Base-by-base conservation (phyloP, 345 rosid species). In the Salix exigua region DNA sequence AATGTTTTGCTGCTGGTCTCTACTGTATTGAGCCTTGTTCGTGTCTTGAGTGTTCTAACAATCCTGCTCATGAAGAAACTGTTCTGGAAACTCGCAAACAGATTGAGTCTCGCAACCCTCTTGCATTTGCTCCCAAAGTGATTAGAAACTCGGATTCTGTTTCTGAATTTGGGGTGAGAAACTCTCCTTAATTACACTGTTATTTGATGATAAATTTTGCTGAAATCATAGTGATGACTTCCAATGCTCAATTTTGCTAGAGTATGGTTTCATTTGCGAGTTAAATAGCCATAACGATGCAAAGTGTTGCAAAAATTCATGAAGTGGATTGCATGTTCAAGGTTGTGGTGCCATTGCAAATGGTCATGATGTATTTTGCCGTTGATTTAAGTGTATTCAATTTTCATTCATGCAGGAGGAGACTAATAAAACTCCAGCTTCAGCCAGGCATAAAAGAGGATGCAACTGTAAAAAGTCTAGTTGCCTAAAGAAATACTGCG, bases 81-180 rank as follows among this genome's bases (percentile, higher is more conserved):
- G 96, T 91, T 78, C 33, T 85, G 40, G 84, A 86, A 73, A 83
- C 88, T 50, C 91, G 94, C 70, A 78, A 51, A 76, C 82, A 70
- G 79, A 87, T 91, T 68, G 90, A 90, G 83, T 85, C 87, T 46
- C 91, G 89, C 74, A 85, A 91, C 73, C 97, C 98, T 64, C 88
- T 88, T 64, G 98, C 97, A 33, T 93, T 93, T 81, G 92, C 92
- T 85, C 92, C 97, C 25, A 93, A 91, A 89, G 89, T 93, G 71
- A 84, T 91, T 16, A 82, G 86, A 35, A 80, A 77, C 48, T 48
- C 80, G 4, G 88, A 81, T 65, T 70, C 70, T 51, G 66, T 75
- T 65, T 35, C 72, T 58, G 85, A 85, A 37, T 19, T 77, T 60
- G 75, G 77, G 89, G 93, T 91, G 73, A 71, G 89, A 73, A 38